A percentile compares a stretch with the other conserved stretches of the same genome.
Evolutionary conservation across 2,329 filamentous ascomycete genomes (phyloP).

Genomic region (Fusarium concolor): DNA sequence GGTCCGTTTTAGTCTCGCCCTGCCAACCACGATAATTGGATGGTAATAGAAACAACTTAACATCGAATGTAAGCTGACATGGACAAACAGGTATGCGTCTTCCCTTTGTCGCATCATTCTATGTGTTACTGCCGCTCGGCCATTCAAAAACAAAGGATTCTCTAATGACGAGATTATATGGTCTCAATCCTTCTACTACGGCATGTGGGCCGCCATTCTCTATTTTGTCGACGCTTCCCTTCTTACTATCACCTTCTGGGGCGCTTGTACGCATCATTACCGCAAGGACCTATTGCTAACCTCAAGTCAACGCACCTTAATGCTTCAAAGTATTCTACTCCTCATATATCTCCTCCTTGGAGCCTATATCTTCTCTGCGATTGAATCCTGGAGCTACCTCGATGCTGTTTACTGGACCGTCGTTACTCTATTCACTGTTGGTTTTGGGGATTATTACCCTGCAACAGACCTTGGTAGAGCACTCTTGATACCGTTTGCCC

Average conservation of each 20-base stretch:
- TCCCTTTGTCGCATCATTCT: not conserved
- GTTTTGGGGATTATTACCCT: not conserved
- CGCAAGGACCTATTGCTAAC: not conserved
- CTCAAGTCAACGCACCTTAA: not conserved
- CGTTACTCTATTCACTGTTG: conserved; percentile 2
- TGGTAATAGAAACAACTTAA: not conserved
- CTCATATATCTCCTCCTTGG: conserved; percentile 1
- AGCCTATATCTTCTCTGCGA: not conserved
- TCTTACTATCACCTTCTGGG: not conserved
- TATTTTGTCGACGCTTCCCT: not conserved
- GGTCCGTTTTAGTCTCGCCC: not conserved
- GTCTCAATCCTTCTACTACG: conserved; percentile 1
- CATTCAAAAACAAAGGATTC: not conserved
- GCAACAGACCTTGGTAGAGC: not conserved
- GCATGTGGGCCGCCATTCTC: not conserved
- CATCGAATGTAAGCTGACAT: not conserved
- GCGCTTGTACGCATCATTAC: not conserved
- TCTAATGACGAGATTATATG: not conserved
- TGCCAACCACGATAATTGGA: not conserved
- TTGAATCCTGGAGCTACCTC: not conserved
- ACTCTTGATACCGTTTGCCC: not conserved
- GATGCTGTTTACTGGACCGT: conserved; percentile 1
- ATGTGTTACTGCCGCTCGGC: not conserved
- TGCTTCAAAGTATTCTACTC: not conserved
- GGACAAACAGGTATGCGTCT: not conserved